Conservation (phyloP, 225 moss, liverwort and hornwort genomes). For the Physcomitrellopsis africana region DNA sequence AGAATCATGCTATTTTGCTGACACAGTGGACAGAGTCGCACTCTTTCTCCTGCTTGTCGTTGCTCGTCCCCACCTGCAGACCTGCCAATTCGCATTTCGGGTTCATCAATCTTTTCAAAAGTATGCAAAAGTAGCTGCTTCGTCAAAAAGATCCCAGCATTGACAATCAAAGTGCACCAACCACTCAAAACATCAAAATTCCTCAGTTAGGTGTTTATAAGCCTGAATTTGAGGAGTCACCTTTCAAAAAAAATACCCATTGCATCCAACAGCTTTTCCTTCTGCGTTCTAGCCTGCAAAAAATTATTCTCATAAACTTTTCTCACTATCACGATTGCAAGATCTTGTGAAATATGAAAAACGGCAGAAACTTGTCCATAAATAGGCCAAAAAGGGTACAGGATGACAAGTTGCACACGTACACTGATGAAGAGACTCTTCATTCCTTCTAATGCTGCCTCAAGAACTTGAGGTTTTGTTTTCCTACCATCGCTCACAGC, state of each 20-base stretch:
- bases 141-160: slow-evolving; percentile 17
- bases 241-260: slow-evolving; percentile 97
- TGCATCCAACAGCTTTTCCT: slow-evolving; percentile 90
- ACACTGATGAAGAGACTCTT: slow-evolving; percentile 90
- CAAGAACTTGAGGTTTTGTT: slow-evolving; percentile 85
- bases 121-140: slow-evolving; percentile 4
- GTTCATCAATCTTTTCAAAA: slow-evolving; percentile 13
- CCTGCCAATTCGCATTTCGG: slow-evolving; percentile 38
- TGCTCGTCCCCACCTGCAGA: slow-evolving; percentile 78
- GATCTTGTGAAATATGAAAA: neutral
- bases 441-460: slow-evolving; percentile 86
- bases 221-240: slow-evolving; percentile 33
- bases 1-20: slow-evolving; percentile 77
- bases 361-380: slow-evolving; percentile 12
- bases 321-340: neutral
- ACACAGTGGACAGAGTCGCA: slow-evolving; percentile 85
- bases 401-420: slow-evolving; percentile 34
- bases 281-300: slow-evolving; percentile 78
- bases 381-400: slow-evolving; percentile 4
- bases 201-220: neutral
- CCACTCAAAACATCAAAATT: slow-evolving; percentile 9
- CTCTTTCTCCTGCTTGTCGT: slow-evolving; percentile 74
- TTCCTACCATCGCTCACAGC: slow-evolving; percentile 98
- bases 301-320: neutral
- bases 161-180: slow-evolving; percentile 6